Evolutionary conservation across 192 early-diverging fungal genomes (phyloP).

Genomic region (Backusella circina): DNA sequence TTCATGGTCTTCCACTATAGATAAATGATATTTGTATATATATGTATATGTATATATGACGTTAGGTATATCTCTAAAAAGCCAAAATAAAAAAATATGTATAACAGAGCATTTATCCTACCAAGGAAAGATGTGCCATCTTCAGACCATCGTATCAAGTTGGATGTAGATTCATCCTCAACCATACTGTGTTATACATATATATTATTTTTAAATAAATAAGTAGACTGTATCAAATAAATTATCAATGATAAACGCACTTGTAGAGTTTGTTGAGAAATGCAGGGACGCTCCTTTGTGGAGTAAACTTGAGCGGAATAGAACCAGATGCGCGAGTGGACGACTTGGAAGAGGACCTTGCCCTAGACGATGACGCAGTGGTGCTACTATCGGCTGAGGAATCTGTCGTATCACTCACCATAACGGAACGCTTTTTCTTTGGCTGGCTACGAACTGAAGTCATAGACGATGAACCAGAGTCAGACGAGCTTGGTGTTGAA

Average conservation of each 20-base stretch:
- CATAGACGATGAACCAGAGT: constrained; percentile 19
- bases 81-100: background rate
- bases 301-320: background rate
- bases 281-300: constrained; percentile 64
- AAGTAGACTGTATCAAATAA: background rate
- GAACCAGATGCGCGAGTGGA: background rate
- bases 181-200: constrained; percentile 73
- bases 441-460: background rate
- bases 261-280: constrained; percentile 93
- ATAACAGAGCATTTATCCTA: background rate
- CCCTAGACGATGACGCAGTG: background rate
- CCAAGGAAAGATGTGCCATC: constrained; percentile 85
- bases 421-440: background rate
- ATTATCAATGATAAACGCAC: constrained; percentile 35
- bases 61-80: background rate
- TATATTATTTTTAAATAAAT: background rate
- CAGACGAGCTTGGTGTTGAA: constrained; percentile 11
- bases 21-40: background rate
- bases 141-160: constrained; percentile 87
- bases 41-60: background rate
- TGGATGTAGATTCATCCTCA: constrained; percentile 71
- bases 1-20: constrained; percentile 58
- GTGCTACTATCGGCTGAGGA: background rate
- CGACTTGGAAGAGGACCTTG: background rate
- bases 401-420: background rate